Evolutionary conservation across 2,329 filamentous ascomycete species (phyloP), one percentile per base, ranked within the genome.

Genomic region (Leptoxyphium fumago): DNA sequence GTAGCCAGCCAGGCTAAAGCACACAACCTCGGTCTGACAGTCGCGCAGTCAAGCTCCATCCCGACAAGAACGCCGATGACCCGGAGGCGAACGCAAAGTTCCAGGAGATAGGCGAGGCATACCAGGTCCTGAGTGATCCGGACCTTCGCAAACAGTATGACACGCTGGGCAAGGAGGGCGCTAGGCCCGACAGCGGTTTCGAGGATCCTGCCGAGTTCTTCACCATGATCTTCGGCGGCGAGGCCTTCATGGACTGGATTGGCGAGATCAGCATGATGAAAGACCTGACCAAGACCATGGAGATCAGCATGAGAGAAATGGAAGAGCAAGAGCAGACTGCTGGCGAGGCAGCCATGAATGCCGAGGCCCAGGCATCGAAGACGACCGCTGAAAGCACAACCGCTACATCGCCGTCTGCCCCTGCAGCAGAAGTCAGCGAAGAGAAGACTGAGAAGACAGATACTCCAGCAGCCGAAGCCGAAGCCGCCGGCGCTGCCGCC

Each of bases 221-320:
- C 68, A 84, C 84, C 57, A 93, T 88, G 71, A 98, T 98, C 55
- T 98, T 98, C 60, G 91, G 91, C 54, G 91, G 91, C 48, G 89
- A 95, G 56, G 87, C 89, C 10, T 98, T 98, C 59, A 73, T 82
- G 48, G 89, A 98, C 69, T 86, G 91, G 73, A 96, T 98, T 59
- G 91, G 91, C 53, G 91, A 98, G 72, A 94, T 98, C 55, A 91
- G 85, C 42, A 77, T 98, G 46, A 95, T 98, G 84, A 96, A 95
- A 70, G 91, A 98, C 59, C 74, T 98, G 44, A 96, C 89, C 14
- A 86, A 87, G 58, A 94, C 88, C 39, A 96, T 98, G 89, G 91
- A 98, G 58, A 96, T 98, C 53, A 88, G 86, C 15, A 89, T 87
- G 79, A 73, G 84, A 45, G 79, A 80, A 48, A 77, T 78, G 62